Conservation (phyloP, 106 monocot genomes). For the Allium cepa region DNA sequence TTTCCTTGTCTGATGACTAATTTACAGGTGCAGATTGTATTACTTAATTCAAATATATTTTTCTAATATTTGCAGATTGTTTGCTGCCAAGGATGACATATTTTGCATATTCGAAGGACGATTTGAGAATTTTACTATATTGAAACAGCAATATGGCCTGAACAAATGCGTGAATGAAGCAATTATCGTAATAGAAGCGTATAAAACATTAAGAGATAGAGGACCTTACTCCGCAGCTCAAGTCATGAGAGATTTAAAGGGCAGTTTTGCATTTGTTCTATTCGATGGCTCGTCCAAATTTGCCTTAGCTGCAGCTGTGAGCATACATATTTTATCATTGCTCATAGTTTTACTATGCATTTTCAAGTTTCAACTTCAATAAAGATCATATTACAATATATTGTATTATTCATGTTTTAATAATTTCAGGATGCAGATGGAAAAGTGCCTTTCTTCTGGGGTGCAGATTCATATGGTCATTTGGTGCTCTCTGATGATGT, state of each 20-base stretch:
- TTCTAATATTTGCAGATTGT: slow-evolving; percentile 34
- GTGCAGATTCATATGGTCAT: slow-evolving; percentile 42
- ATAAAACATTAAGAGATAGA: slow-evolving; percentile 72
- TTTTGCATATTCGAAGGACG: slow-evolving; percentile 78
- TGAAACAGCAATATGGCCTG: slow-evolving; percentile 80
- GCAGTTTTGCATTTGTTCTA: slow-evolving; percentile 74
- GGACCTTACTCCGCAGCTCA: slow-evolving; percentile 85
- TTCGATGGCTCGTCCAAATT: slow-evolving; percentile 46
- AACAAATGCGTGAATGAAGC: slow-evolving; percentile 65
- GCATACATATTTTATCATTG: slow-evolving; percentile 2
- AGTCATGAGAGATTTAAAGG: slow-evolving; percentile 60
- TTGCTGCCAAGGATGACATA: slow-evolving; percentile 54
- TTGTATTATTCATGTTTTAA: neutral
- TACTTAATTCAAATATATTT: neutral
- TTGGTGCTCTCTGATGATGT: slow-evolving; percentile 62
- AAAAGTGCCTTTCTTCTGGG: slow-evolving; percentile 76
- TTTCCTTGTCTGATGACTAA: too few species aligned
- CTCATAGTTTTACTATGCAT: neutral
- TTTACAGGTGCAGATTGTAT: too few species aligned
- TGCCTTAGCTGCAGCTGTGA: slow-evolving; percentile 65
- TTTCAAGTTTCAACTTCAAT: neutral
- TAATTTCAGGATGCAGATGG: slow-evolving; percentile 56
- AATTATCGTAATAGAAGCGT: slow-evolving; percentile 68
- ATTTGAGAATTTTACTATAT: slow-evolving; percentile 43
- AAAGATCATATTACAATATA: neutral